Conservation (phyloP, 2,329 filamentous ascomycete genomes). For the Fusarium pseudograminearum region DNA sequence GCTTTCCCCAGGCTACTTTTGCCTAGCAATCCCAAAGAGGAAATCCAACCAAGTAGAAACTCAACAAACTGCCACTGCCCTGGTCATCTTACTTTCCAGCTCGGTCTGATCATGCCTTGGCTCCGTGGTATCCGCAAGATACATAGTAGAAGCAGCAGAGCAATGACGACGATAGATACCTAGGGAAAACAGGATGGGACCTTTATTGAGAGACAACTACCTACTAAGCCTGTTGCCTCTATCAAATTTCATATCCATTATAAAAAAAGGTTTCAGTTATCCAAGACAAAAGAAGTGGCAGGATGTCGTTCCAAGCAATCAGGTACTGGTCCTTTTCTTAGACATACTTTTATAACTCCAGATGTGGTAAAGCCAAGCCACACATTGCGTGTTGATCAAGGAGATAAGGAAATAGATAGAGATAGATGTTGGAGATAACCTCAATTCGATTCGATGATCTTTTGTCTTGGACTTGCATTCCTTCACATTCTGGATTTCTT, state of each 20-base stretch:
- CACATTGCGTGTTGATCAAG: constrained; percentile 12
- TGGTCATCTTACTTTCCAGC: constrained; percentile 19
- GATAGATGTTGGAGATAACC: not conserved
- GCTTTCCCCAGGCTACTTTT: constrained; percentile 36
- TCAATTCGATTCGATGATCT: not conserved
- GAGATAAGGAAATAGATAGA: constrained; percentile 5
- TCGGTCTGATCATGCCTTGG: constrained; percentile 4
- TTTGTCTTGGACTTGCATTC: constrained; percentile 24
- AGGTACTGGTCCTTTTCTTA: not conserved
- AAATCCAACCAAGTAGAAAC: constrained; percentile 21
- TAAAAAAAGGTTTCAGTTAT: constrained; percentile 5
- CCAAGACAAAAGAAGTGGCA: constrained; percentile 14
- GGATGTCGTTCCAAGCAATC: not conserved
- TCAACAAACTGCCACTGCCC: constrained; percentile 42
- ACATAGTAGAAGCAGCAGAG: not conserved
- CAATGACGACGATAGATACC: constrained; percentile 24
- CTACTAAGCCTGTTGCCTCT: not conserved
- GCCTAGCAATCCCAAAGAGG: constrained; percentile 34
- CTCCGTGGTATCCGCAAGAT: constrained; percentile 20
- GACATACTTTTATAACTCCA: not conserved
- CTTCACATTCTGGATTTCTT: constrained; percentile 6
- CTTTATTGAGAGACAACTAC: constrained; percentile 3
- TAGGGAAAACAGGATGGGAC: constrained; percentile 6
- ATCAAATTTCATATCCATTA: not conserved
- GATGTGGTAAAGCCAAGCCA: constrained; percentile 5